Evolutionary conservation across 805 yeast species (phyloP).

Genomic region (Komagataella mondaviorum): DNA sequence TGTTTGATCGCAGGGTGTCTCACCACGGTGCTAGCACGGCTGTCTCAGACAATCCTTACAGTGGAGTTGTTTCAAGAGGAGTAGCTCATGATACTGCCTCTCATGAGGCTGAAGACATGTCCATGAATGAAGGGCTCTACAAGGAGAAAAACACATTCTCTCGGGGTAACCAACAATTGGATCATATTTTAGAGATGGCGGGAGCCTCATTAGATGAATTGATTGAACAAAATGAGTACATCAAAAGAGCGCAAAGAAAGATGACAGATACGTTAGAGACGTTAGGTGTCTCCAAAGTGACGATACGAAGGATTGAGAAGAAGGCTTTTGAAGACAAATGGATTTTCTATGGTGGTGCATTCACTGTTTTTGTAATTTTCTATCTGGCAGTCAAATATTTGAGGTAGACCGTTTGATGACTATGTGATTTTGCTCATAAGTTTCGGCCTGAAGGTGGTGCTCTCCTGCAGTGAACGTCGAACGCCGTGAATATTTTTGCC

Average conservation of each 20-base stretch:
- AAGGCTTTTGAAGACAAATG: constrained; percentile 80
- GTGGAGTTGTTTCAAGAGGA: constrained; percentile 2
- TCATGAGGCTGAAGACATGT: constrained; percentile 9
- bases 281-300: constrained; percentile 75
- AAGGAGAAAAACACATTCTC: constrained; percentile 53
- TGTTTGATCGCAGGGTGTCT: constrained; percentile 36
- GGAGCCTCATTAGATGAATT: constrained; percentile 74
- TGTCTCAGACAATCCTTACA: constrained; percentile 36
- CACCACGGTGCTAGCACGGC: constrained; percentile 14
- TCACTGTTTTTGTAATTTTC: constrained; percentile 48
- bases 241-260: constrained; percentile 46
- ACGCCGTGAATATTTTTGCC: background rate
- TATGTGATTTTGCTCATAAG: background rate
- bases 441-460: background rate
- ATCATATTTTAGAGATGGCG: constrained; percentile 85
- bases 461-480: background rate
- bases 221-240: constrained; percentile 68
- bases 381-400: constrained; percentile 56
- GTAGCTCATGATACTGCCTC: constrained; percentile 9
- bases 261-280: constrained; percentile 63
- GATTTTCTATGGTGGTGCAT: constrained; percentile 67
- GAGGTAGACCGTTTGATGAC: constrained; percentile 20
- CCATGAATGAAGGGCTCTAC: constrained; percentile 47
- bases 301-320: constrained; percentile 67
- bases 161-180: constrained; percentile 71